phyloP scores from a whole-genome alignment of 768 basidiomycete species.

The Amanita molliuscula region DNA sequence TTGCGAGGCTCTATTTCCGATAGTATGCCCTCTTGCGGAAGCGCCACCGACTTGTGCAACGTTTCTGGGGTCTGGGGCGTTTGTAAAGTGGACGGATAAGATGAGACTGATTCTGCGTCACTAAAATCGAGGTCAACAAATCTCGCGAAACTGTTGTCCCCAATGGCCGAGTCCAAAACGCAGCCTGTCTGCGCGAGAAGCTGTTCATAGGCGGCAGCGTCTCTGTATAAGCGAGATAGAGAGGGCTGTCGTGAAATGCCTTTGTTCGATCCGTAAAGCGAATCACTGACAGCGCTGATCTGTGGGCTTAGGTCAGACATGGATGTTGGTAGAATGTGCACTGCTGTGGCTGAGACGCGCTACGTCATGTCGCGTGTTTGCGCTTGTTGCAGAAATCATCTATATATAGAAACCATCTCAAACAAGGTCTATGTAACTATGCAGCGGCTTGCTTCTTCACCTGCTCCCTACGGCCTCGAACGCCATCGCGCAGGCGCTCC shows the following conservation, averaged over 20 bases:
- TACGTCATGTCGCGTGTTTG: neutral
- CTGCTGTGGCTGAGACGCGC: neutral
- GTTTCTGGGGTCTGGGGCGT: neutral
- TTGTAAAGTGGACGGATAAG: neutral
- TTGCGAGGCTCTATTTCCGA: slow-evolving; percentile 33
- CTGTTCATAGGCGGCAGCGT: slow-evolving; percentile 27
- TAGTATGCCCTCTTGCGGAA: slow-evolving; percentile 12
- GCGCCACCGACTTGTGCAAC: neutral
- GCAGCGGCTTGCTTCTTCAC: slow-evolving; percentile 17
- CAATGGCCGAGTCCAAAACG: slow-evolving; percentile 11
- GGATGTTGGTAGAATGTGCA: neutral
- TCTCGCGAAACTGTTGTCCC: slow-evolving; percentile 25
- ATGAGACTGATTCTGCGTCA: neutral
- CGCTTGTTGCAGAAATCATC: neutral
- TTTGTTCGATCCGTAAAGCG: neutral
- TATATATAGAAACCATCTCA: neutral
- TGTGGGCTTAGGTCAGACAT: neutral
- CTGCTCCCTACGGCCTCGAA: slow-evolving; percentile 59
- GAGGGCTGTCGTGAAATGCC: slow-evolving; percentile 16
- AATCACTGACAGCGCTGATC: neutral
- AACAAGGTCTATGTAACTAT: neutral
- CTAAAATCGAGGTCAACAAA: slow-evolving; percentile 34
- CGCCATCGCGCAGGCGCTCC: slow-evolving; percentile 81
- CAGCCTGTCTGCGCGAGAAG: slow-evolving; percentile 20
- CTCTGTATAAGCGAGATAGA: slow-evolving; percentile 23